A percentile compares a stretch with the other conserved stretches of the same genome.
These are phyloP conservation scores for Coemansia sp. DNA, from an alignment of 192 early-diverging fungal genomes.

Conservation along the genomic window DNA sequence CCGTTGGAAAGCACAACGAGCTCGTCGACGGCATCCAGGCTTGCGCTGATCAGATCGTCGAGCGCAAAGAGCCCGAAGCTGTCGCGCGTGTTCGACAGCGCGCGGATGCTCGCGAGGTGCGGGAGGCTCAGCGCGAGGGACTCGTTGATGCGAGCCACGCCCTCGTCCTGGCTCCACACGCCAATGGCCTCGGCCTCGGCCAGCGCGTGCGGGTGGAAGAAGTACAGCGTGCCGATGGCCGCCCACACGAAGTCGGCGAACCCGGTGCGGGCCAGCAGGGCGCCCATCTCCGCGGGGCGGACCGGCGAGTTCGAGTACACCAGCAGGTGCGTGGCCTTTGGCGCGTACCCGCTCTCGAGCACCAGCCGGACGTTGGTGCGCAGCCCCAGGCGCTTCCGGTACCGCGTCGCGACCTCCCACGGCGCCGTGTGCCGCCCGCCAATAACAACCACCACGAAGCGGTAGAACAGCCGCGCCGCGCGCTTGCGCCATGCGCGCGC, in stretches of 20 bases:
- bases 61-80: slow-evolving; percentile 46
- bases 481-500: slow-evolving; percentile 36
- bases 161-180: slow-evolving; percentile 14
- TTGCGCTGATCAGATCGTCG: slow-evolving; percentile 37
- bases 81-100: slow-evolving; percentile 31
- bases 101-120: slow-evolving; percentile 11
- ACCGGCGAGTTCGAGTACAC: slow-evolving; percentile 7
- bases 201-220: slow-evolving; percentile 21
- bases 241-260: slow-evolving; percentile 41
- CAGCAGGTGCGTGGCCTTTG: slow-evolving; percentile 23
- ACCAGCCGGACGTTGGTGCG: slow-evolving; percentile 33
- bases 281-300: slow-evolving; percentile 1
- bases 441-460: slow-evolving; percentile 20
- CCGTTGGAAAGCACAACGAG: slow-evolving; percentile 17
- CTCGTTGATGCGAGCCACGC: slow-evolving; percentile 20
- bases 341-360: slow-evolving; percentile 46
- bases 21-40: slow-evolving; percentile 6
- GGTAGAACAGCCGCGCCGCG: slow-evolving; percentile 42
- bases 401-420: slow-evolving; percentile 4
- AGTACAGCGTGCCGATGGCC: slow-evolving; percentile 25
- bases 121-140: slow-evolving; percentile 24
- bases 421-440: slow-evolving; percentile 10
- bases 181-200: no score
- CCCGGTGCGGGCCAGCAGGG: slow-evolving; percentile 4
- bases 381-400: neutral